Evolutionary conservation across 169 alveolate species (phyloP), one percentile per base, ranked within the genome.

Genomic region (Cryptosporidium sp.): DNA sequence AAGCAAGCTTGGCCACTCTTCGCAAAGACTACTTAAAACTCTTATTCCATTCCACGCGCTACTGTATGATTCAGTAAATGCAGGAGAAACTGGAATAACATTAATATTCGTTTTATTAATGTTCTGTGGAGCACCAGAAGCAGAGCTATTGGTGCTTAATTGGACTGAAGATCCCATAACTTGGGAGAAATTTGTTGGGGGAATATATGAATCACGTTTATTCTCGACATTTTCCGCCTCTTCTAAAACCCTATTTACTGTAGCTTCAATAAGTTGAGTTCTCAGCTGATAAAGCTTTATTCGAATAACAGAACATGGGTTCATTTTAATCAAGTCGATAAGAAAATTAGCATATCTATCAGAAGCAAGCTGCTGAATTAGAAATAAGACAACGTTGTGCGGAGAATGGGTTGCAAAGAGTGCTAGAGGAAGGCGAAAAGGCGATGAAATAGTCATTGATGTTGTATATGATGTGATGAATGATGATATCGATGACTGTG

Each of bases 31-130:
- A 23, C 69, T 80, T 16, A 80, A 48, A n/a, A 80, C 89, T 39
- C 89, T 80, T 37, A 80, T 80, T 43, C 89, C 89, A 62, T 80
- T 80, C 89, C 89, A 80, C 3, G 89, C 75, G 41, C 89, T 48
- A 9, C 80, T 41, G 41, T 80, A 80, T 35, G 74, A 23, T 33
- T 80, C 89, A 18, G 89, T 80, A 43, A 61, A 80, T 6, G 89
- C 89, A 62, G 89, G 89, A 62, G 75, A 59, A 21, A 55, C 74
- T 2, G 89, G 89, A 26, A 80, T 67, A 45, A 70, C 23, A 31
- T 80, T 61, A 9, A 43, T 39, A 4, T 14, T 26, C 10, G 69
- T 18, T 41, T 80, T 59, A 12, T 37, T 26, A 23, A 59, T 55
- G 39, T 55, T 73, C 39, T 73, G 86, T 31, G 74, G 31, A 6